Percentiles rank a stretch among this genome's conserved stretches.
Evolutionary conservation across 1,284 basidiomycete genomes (phyloP).

Genomic region (Leccinum solheimii): DNA sequence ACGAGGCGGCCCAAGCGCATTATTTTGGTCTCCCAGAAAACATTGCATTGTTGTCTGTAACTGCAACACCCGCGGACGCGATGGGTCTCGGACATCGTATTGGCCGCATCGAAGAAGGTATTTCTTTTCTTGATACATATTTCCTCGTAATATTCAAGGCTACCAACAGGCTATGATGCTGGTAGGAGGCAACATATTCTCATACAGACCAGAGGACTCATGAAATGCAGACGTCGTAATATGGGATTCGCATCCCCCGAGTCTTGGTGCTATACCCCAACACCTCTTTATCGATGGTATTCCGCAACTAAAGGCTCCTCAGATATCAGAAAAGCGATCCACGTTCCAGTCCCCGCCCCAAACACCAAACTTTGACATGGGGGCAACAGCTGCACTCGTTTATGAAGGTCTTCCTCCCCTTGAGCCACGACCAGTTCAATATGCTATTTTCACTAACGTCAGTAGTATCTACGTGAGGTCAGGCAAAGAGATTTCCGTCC

Average conservation of each 20-base stretch:
- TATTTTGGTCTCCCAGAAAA: conserved; percentile 49
- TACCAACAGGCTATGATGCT: conserved; percentile 39
- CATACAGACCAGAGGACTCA: background rate
- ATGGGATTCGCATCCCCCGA: conserved; percentile 57
- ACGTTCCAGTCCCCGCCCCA: conserved; percentile 36
- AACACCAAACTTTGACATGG: conserved; percentile 61
- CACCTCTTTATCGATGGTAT: conserved; percentile 73
- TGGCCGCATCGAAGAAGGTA: conserved; percentile 46
- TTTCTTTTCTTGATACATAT: background rate
- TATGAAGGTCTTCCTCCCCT: conserved; percentile 70
- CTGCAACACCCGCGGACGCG: conserved; percentile 54
- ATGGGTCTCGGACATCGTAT: conserved; percentile 65
- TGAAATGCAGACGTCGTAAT: conserved; percentile 40
- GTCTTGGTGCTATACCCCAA: conserved; percentile 51
- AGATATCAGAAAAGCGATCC: conserved; percentile 33
- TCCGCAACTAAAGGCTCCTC: conserved; percentile 50
- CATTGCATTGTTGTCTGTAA: conserved; percentile 53
- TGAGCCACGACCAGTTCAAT: conserved; percentile 33
- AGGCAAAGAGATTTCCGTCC: conserved; percentile 12
- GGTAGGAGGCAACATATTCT: conserved; percentile 27
- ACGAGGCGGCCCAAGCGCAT: conserved; percentile 68
- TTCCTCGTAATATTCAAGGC: background rate
- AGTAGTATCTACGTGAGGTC: conserved; percentile 14
- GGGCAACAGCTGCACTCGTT: conserved; percentile 49
- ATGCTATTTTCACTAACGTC: conserved; percentile 24